Conservation (phyloP, 2,329 filamentous ascomycete species). For the Fusarium austroafricanum region DNA sequence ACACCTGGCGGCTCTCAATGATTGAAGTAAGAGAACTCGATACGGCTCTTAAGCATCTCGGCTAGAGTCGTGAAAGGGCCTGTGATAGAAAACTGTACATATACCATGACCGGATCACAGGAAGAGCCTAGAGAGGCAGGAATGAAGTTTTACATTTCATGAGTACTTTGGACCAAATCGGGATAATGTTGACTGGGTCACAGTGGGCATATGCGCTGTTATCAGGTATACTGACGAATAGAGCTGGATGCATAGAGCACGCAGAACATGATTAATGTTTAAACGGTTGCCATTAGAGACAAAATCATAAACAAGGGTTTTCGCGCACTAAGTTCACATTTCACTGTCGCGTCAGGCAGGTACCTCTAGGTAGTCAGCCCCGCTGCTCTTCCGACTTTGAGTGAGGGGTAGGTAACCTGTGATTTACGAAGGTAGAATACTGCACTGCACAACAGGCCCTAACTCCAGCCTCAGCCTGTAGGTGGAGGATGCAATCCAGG, state of each 20-base stretch:
- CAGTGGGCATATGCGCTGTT: neutral
- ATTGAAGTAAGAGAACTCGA: constrained; percentile 30
- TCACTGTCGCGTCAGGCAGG: constrained; percentile 22
- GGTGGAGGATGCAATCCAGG: too few species aligned
- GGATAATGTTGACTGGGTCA: neutral
- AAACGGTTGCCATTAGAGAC: constrained; percentile 40
- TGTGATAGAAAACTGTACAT: constrained; percentile 56
- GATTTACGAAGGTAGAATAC: too few species aligned
- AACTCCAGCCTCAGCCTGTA: too few species aligned
- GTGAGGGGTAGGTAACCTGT: too few species aligned
- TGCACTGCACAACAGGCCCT: too few species aligned
- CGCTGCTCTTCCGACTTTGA: too few species aligned
- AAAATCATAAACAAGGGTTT: constrained; percentile 16
- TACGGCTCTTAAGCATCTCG: constrained; percentile 36
- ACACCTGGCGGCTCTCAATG: constrained; percentile 37
- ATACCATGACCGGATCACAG: constrained; percentile 54
- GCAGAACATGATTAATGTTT: constrained; percentile 6
- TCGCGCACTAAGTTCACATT: constrained; percentile 1
- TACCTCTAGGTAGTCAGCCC: neutral
- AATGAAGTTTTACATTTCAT: constrained; percentile 47
- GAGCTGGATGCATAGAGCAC: constrained; percentile 2
- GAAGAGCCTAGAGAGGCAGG: constrained; percentile 44
- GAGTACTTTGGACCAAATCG: constrained; percentile 4
- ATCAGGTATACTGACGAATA: neutral
- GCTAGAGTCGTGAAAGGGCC: constrained; percentile 40